phyloP scores from a whole-genome alignment of 179 eudicot genomes.

The Beta lomatogona region DNA sequence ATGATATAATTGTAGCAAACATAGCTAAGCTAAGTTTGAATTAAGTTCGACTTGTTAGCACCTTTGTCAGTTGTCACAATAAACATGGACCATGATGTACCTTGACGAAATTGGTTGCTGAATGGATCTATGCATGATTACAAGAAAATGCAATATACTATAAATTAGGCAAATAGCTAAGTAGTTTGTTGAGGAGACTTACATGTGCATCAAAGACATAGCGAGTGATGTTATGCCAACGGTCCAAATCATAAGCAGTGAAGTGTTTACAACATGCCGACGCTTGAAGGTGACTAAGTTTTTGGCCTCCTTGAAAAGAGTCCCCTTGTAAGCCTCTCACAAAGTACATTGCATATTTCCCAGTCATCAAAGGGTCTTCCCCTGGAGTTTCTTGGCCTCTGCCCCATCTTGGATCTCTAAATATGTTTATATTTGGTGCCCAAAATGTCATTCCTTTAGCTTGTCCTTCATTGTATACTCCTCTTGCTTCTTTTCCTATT shows the following conservation, averaged over 20 bases:
- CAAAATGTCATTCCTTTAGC: conserved; percentile 92
- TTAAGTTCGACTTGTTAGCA: no score
- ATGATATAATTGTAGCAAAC: no score
- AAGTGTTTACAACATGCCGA: conserved; percentile 97
- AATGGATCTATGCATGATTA: no score
- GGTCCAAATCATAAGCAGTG: conserved; percentile 93
- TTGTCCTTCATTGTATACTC: conserved; percentile 81
- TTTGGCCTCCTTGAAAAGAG: conserved; percentile 50
- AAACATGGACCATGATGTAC: no score
- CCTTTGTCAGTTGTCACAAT: no score
- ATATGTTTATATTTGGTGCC: conserved; percentile 95
- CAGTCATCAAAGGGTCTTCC: conserved; percentile 74
- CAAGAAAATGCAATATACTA: no score
- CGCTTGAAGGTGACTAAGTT: conserved; percentile 54
- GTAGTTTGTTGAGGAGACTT: conserved; percentile 28
- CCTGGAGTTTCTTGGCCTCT: conserved; percentile 97
- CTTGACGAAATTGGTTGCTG: no score
- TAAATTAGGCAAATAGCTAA: no score
- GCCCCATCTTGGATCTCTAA: conserved; percentile 97
- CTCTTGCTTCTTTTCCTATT: conserved; percentile 84
- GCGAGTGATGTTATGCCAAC: conserved; percentile 65
- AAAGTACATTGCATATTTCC: conserved; percentile 63
- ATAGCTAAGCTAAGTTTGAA: no score
- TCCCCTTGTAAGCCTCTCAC: conserved; percentile 91
- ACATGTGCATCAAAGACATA: conserved; percentile 74